Percentiles rank a stretch among this genome's conserved stretches.
These are phyloP conservation scores for Paulownia fortunei DNA, from an alignment of 257 asterid species.

Conservation along the genomic window DNA sequence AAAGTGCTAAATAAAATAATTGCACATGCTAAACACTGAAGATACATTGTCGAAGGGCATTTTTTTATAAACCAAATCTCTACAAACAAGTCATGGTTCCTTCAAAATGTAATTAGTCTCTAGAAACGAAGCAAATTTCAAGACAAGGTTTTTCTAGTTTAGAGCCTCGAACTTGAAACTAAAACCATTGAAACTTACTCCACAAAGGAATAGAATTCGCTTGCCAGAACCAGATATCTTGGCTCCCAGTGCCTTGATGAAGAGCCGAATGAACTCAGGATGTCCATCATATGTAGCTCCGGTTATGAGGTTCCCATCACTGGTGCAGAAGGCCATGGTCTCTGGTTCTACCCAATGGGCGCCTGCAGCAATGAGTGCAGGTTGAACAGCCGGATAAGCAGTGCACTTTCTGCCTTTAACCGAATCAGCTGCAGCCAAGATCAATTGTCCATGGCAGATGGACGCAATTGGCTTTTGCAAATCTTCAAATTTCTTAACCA, in stretches of 20 bases:
- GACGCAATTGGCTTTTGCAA: slow-evolving; percentile 74
- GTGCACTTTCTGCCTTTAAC: slow-evolving; percentile 82
- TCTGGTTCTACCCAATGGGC: slow-evolving; percentile 93
- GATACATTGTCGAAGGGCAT: not conserved
- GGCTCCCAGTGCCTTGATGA: slow-evolving; percentile 86
- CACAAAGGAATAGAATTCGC: slow-evolving; percentile 82
- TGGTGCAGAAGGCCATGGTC: slow-evolving; percentile 70
- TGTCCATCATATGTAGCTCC: slow-evolving; percentile 84
- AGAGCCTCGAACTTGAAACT: slow-evolving; percentile 16
- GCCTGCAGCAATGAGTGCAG: slow-evolving; percentile 84
- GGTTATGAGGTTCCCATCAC: slow-evolving; percentile 84
- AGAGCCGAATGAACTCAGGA: slow-evolving; percentile 83
- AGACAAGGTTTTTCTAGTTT: not conserved
- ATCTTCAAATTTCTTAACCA: slow-evolving; percentile 64
- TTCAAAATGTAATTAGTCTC: not conserved
- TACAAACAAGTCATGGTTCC: slow-evolving; percentile 9
- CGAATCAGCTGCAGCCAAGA: slow-evolving; percentile 82
- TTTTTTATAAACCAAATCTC: not conserved
- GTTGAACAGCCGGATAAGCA: slow-evolving; percentile 78
- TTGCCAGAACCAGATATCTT: slow-evolving; percentile 79
- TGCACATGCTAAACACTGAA: not conserved
- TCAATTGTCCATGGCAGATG: slow-evolving; percentile 88
- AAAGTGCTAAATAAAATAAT: not conserved
- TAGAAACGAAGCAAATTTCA: not conserved
- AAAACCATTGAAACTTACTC: slow-evolving; percentile 62